These are phyloP conservation scores for Fomitiporia mediterranea DNA, from an alignment of 1,284 basidiomycete genomes.

Conservation along the genomic window DNA sequence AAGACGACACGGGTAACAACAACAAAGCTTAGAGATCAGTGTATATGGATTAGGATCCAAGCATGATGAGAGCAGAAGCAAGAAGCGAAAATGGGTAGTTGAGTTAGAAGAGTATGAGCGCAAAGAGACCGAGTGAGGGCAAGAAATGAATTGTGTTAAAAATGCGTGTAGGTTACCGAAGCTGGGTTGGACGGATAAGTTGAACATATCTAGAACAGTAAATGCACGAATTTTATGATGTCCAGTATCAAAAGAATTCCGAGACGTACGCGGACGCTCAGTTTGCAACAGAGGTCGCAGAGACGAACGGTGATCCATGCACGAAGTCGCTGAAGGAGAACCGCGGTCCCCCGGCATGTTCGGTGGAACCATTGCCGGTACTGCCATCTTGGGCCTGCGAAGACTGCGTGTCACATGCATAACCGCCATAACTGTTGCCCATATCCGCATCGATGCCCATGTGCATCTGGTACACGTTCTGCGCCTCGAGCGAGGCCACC, in stretches of 20 bases:
- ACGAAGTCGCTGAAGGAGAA: conserved; percentile 19
- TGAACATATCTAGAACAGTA: neutral
- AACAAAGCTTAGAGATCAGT: neutral
- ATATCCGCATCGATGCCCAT: conserved; percentile 1
- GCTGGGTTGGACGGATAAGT: neutral
- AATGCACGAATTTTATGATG: too few species aligned
- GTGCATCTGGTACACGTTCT: neutral
- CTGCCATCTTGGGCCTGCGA: neutral
- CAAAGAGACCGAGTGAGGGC: neutral
- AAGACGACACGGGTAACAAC: neutral
- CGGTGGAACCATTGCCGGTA: neutral
- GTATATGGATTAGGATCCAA: neutral
- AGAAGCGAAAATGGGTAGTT: neutral
- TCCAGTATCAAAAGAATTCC: too few species aligned
- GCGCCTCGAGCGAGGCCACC: neutral
- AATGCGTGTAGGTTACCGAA: neutral
- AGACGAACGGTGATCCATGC: conserved; percentile 12
- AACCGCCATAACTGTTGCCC: conserved; percentile 2
- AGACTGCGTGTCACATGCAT: neutral
- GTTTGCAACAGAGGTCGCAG: conserved; percentile 1
- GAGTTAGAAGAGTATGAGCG: neutral
- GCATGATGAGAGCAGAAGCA: neutral
- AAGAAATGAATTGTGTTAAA: neutral
- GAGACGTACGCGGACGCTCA: neutral
- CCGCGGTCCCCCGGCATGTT: neutral